Evolutionary conservation across 768 basidiomycete species (phyloP).

Genomic region (Termitomyces sp.): DNA sequence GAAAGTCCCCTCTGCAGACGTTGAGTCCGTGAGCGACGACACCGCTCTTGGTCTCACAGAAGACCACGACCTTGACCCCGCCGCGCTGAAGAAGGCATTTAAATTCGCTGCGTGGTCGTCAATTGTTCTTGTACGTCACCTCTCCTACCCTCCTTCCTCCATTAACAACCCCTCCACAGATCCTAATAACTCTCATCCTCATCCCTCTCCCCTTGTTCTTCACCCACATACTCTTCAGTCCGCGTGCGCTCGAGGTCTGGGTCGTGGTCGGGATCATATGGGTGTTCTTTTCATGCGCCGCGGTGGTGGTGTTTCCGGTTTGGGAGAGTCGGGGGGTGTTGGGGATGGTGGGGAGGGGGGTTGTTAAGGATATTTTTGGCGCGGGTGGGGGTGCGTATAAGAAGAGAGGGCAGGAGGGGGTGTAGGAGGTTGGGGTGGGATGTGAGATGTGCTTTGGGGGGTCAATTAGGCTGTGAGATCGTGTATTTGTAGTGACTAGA

Average conservation of each 20-base stretch:
- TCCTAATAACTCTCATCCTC: slow-evolving; percentile 61
- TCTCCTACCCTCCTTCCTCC: neutral
- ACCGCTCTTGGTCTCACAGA: slow-evolving; percentile 32
- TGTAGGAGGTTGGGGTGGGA: too few species aligned
- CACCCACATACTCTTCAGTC: slow-evolving; percentile 71
- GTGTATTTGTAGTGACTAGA: too few species aligned
- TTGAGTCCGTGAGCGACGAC: too few species aligned
- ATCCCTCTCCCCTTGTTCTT: slow-evolving; percentile 89
- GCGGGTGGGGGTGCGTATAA: neutral
- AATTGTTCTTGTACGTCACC: slow-evolving; percentile 49
- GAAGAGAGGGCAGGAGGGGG: too few species aligned
- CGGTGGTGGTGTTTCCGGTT: slow-evolving; percentile 82
- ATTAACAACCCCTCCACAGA: slow-evolving; percentile 29
- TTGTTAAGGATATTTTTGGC: neutral
- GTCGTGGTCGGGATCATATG: slow-evolving; percentile 78
- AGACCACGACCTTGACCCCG: slow-evolving; percentile 60
- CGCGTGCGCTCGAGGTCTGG: slow-evolving; percentile 70
- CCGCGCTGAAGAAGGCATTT: slow-evolving; percentile 68
- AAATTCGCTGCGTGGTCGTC: slow-evolving; percentile 77
- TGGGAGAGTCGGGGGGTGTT: slow-evolving; percentile 78
- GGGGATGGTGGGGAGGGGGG: slow-evolving; percentile 34
- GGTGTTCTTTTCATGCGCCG: slow-evolving; percentile 72
- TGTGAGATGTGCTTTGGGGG: too few species aligned
- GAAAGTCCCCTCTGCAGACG: too few species aligned
- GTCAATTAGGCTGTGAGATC: too few species aligned